phyloP scores from a whole-genome alignment of 106 monocot genomes.

The Dendrobium huoshanense region DNA sequence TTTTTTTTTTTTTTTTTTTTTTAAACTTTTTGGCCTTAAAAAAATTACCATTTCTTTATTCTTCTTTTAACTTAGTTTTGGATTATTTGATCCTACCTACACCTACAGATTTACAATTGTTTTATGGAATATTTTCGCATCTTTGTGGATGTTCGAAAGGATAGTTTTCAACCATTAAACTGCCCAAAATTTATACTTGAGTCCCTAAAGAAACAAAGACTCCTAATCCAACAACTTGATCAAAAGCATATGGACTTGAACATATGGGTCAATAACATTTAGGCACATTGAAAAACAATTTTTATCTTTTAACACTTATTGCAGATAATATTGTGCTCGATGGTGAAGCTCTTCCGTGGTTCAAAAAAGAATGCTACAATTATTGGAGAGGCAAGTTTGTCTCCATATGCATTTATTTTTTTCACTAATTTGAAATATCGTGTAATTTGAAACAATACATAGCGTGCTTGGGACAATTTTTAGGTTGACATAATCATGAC shows the following conservation, averaged over 20 bases:
- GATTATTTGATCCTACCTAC: too few relatives aligned
- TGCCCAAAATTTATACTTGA: neutral
- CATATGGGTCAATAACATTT: neutral
- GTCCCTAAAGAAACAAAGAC: neutral
- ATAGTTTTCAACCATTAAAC: neutral
- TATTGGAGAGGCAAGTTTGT: conserved; percentile 60
- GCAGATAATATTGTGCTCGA: conserved; percentile 84
- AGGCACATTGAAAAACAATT: neutral
- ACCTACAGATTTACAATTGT: too few relatives aligned
- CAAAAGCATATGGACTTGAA: neutral
- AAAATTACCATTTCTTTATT: neutral
- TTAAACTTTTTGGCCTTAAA: neutral
- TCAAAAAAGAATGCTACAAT: conserved; percentile 57
- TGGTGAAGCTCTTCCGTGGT: conserved; percentile 47
- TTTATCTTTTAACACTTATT: neutral
- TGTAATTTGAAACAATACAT: neutral
- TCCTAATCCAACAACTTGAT: neutral
- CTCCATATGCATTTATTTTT: neutral
- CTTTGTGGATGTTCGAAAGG: neutral
- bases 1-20: too few relatives aligned
- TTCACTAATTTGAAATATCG: neutral
- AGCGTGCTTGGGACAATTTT: neutral
- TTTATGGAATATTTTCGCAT: neutral
- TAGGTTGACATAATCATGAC: neutral
- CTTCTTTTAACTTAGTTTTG: neutral